These are phyloP conservation scores for Fraxinus sp. DNA, from an alignment of 305 asterid species.

Conservation along the genomic window DNA sequence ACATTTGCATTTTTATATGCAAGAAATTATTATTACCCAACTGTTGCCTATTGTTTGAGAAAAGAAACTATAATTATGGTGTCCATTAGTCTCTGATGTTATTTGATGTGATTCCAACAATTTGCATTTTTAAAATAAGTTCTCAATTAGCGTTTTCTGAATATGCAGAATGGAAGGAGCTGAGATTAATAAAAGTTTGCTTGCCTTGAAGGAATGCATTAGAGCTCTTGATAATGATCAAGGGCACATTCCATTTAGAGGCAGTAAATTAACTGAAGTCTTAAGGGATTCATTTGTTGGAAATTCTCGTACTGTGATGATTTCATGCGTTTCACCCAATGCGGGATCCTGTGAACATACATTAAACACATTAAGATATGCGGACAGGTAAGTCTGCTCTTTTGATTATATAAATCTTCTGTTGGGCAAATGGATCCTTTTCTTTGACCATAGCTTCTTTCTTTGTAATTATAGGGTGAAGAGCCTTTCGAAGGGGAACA, in stretches of 20 bases:
- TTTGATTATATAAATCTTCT: not conserved
- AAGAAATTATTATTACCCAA: not conserved
- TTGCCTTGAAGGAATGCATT: conserved; percentile 95
- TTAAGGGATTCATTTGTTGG: conserved; percentile 96
- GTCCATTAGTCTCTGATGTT: not conserved
- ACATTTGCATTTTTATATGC: not conserved
- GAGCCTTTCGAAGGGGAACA: conserved; percentile 89
- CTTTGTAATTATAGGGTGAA: conserved; percentile 61
- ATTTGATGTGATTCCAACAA: not conserved
- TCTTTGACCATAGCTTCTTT: conserved; percentile 5
- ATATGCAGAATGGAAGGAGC: conserved; percentile 96
- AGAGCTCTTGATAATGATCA: conserved; percentile 98
- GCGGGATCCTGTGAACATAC: conserved; percentile 98
- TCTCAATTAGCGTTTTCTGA: conserved; percentile 9
- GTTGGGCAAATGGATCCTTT: not conserved
- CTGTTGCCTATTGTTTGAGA: conserved; percentile 6
- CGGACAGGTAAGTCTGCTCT: conserved; percentile 67
- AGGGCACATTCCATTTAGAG: conserved; percentile 96
- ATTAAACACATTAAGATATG: conserved; percentile 92
- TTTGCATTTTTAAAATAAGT: not conserved
- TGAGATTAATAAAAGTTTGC: conserved; percentile 96
- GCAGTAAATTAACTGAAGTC: conserved; percentile 98
- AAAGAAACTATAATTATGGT: not conserved
- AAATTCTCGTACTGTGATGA: conserved; percentile 95
- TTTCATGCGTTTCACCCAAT: conserved; percentile 89